Evolutionary conservation across 768 basidiomycete genomes (phyloP), one percentile per base, ranked within the genome.

Genomic region (Amanita brunnescens): DNA sequence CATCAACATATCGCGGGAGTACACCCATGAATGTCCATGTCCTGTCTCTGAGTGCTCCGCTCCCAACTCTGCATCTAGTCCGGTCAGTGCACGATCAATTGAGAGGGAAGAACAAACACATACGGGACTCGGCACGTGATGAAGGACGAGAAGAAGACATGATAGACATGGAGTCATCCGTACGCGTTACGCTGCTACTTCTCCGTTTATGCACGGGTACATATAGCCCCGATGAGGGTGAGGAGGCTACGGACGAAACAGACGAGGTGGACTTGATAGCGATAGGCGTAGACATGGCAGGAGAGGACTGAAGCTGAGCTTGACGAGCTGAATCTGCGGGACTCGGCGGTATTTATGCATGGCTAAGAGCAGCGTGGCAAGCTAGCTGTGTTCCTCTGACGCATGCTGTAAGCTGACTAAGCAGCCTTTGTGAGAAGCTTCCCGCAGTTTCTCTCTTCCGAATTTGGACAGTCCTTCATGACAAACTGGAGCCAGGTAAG

Each of bases 131-230:
- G 4, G 61, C 59, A 12, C 57, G 57, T 0, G 41, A 51, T 2
- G 57, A 58, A 13, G 61, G 57, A 16, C 23, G 29, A 10, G 59
- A 58, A 16, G 66, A 61, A 16, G 47, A 38, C 18, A n/a, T 18
- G 21, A 14, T 35, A 21, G 45, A 47, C 33, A 41, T 38, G 18
- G 48, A 39, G 14, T 49, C 48, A 26, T 49, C 38, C n/a, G 26
- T 41, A 10, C 39, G 32, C 18, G 46, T 21, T 16, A 37, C 4
- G 30, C 50, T 51, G 52, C 60, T 35, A 10, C 41, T n/a, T n/a
- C n/a, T 58, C 16, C 74, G 69, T 54, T 63, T 68, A 46, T 76
- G 73, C 0, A 75, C 52, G 21, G 75, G 74, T 33, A 75, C 47
- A 49, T 76, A 76, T 26, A 69, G 59, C 18, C 60, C 58, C 3